Evolutionary conservation across 2,329 filamentous ascomycete genomes (phyloP), one percentile per base, ranked within the genome.

Genomic region (Elsinoe ampelina): DNA sequence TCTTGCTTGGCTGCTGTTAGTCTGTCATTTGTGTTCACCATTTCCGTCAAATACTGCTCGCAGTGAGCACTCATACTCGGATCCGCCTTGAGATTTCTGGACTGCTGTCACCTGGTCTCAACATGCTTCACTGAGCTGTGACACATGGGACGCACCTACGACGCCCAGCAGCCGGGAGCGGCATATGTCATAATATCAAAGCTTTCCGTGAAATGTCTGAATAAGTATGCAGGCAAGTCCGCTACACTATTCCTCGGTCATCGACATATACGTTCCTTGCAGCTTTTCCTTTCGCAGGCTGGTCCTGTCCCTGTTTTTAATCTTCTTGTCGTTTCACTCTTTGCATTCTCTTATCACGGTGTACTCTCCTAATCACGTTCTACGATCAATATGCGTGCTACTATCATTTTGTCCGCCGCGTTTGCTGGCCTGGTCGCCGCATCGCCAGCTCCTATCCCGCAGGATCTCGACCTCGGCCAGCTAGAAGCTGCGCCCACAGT

Each of bases 381-480:
- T 35, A 47, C 50, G 34, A 52, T 51, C 30, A 57, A 13, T 13
- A 59, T 59, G 58, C 58, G 51, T 54, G 30, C 51, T n/a, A 50
- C 42, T 26, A 58, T 47, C 30, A 58, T 63, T 30, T 20, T 61
- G 41, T 59, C 60, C 32, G 58, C 59, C 39, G 62, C 57, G 41
- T 43, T 65, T 34, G 56, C 56, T 41, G 61, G 59, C 51, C 58
- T 63, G 15, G 60, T 60, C 39, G 57, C 59, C 52, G 63, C 63
- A 39, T 58, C 58, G 36, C 58, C 58, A 39, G 55, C 55, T 43
- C 32, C 48, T 39, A 17, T 19, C 19, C 55, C 56, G n/a, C 63
- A 63, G 56, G 58, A 63, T 57, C 42, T 64, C 54, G 59, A 64
- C 55, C 59, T 61, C 52, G 59, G 58, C n/a, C 59, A 59, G 32